These are phyloP conservation scores for Blastocystis sp. DNA, from an alignment of 352 stramenopile species.

Conservation along the genomic window DNA sequence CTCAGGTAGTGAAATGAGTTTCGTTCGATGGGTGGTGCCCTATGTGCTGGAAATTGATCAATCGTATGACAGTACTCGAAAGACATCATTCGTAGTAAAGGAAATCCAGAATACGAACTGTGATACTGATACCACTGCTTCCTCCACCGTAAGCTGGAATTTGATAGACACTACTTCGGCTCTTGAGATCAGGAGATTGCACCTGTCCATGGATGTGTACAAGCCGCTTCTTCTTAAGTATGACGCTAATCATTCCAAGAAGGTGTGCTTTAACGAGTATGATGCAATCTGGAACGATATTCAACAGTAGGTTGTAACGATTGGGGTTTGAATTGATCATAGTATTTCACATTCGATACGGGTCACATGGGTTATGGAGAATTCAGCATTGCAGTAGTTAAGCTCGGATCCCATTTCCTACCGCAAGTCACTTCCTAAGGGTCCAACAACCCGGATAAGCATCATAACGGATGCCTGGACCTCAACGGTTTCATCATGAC, in stretches of 20 bases:
- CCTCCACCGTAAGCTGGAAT: no score
- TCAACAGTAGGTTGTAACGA: no score
- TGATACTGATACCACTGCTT: no score
- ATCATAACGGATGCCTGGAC: slow-evolving; percentile 55
- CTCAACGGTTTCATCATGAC: slow-evolving; percentile 66
- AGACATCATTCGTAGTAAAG: no score
- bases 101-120: no score
- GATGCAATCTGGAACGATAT: slow-evolving; percentile 14
- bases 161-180: not conserved
- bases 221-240: slow-evolving; percentile 52
- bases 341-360: slow-evolving; percentile 72
- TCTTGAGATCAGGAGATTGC: not conserved
- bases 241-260: slow-evolving; percentile 8
- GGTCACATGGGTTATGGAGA: slow-evolving; percentile 48
- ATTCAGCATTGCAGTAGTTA: slow-evolving; percentile 36
- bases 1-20: no score
- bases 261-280: slow-evolving; percentile 61
- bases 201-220: slow-evolving; percentile 25
- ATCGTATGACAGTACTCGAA: no score
- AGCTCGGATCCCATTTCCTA: slow-evolving; percentile 42
- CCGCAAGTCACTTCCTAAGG: slow-evolving; percentile 7
- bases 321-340: no score
- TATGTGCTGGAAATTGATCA: no score
- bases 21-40: no score
- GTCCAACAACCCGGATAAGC: slow-evolving; percentile 37